phyloP scores from a whole-genome alignment of 2,329 filamentous ascomycete genomes.

The Aspergillus ochraceoroseus region DNA sequence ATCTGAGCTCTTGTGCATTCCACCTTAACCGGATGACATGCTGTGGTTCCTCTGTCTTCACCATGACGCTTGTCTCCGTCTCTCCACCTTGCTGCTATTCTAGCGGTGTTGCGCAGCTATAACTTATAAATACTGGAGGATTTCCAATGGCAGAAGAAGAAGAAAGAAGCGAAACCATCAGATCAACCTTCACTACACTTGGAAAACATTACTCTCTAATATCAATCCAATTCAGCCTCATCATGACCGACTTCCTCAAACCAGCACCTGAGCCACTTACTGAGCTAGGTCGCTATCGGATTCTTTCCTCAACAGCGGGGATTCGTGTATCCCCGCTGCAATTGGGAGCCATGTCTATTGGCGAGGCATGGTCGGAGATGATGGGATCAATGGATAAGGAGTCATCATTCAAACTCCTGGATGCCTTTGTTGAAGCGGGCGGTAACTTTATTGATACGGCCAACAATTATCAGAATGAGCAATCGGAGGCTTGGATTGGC shows the following conservation, averaged over 20 bases:
- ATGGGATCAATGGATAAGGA: constrained; percentile 64
- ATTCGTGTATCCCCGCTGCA: constrained; percentile 62
- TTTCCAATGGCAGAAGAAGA: too few relatives aligned
- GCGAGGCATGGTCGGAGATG: constrained; percentile 42
- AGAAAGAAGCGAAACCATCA: too few relatives aligned
- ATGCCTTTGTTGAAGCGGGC: constrained; percentile 60
- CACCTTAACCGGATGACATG: too few relatives aligned
- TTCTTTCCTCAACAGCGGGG: constrained; percentile 61
- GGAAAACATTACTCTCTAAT: too few relatives aligned
- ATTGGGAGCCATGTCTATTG: constrained; percentile 39
- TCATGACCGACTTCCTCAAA: constrained; percentile 1
- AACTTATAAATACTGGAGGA: too few relatives aligned
- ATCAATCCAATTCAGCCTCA: too few relatives aligned
- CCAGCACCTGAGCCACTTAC: constrained; percentile 48
- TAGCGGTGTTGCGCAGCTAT: too few relatives aligned
- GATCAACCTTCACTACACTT: too few relatives aligned
- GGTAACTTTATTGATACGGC: constrained; percentile 72
- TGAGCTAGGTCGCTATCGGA: constrained; percentile 59
- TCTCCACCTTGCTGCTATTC: too few relatives aligned
- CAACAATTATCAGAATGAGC: constrained; percentile 63
- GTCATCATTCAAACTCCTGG: constrained; percentile 59
- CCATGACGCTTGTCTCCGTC: too few relatives aligned
- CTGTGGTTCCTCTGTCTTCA: too few relatives aligned
- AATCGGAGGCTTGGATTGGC: constrained; percentile 63
- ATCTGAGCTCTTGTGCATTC: too few relatives aligned